Conservation (phyloP, 305 asterid species). For the Lippia alba region DNA sequence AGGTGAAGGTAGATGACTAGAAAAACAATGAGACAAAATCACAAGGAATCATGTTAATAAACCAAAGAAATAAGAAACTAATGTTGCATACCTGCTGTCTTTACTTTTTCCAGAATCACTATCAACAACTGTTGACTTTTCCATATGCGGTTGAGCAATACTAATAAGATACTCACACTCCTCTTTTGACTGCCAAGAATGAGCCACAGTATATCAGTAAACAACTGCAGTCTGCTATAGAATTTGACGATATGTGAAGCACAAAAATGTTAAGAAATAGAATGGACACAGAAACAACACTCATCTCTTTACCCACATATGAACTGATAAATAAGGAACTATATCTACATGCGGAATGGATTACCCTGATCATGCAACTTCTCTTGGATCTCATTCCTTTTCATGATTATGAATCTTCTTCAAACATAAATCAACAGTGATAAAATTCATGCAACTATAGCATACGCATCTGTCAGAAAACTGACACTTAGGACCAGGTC, state of each 20-base stretch:
- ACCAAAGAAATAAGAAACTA: slow-evolving; percentile 15
- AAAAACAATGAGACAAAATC: slow-evolving; percentile 12
- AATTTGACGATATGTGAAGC: slow-evolving; percentile 27
- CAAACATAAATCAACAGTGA: slow-evolving; percentile 27
- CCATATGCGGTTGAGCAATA: slow-evolving; percentile 88
- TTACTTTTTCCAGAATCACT: slow-evolving; percentile 77
- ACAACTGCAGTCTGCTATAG: slow-evolving; percentile 10
- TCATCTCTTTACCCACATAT: not conserved
- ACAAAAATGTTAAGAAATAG: slow-evolving; percentile 10
- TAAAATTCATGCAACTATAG: slow-evolving; percentile 16
- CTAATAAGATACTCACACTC: slow-evolving; percentile 92
- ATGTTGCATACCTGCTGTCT: slow-evolving; percentile 76
- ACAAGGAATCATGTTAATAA: slow-evolving; percentile 14
- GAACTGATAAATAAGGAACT: slow-evolving; percentile 8
- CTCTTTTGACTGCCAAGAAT: slow-evolving; percentile 68
- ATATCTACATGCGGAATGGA: slow-evolving; percentile 14
- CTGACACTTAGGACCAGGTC: not conserved
- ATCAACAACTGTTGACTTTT: slow-evolving; percentile 88
- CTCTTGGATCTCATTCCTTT: slow-evolving; percentile 1
- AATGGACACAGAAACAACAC: slow-evolving; percentile 9
- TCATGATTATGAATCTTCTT: slow-evolving; percentile 3
- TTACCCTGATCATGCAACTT: slow-evolving; percentile 23
- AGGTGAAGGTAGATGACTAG: not conserved
- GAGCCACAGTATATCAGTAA: slow-evolving; percentile 20
- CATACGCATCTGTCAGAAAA: not conserved